Conservation (phyloP, 306 rosid species). For the Phaseolus lunatus region DNA sequence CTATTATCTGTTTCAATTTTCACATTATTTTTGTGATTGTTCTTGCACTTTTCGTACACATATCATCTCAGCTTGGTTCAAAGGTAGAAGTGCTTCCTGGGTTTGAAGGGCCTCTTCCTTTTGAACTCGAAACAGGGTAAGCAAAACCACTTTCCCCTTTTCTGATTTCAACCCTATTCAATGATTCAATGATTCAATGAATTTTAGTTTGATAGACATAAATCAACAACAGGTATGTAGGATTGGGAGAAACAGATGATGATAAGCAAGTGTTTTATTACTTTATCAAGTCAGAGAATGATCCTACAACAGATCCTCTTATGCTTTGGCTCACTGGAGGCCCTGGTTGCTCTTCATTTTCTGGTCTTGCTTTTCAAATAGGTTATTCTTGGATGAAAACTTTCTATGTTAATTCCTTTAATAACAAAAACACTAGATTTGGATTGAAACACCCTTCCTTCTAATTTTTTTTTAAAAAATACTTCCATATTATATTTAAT, state of each 20-base stretch:
- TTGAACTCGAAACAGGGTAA: slow-evolving; percentile 64
- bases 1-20: not conserved
- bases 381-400: slow-evolving; percentile 42
- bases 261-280: slow-evolving; percentile 65
- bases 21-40: not conserved
- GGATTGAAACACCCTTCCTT: too few species aligned
- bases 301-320: slow-evolving; percentile 64
- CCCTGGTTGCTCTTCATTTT: slow-evolving; percentile 64
- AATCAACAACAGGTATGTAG: slow-evolving; percentile 54
- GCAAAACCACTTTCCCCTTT: not conserved
- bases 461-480: too few species aligned
- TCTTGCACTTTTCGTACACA: not conserved
- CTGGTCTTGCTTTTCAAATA: slow-evolving; percentile 50
- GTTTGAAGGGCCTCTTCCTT: slow-evolving; percentile 58
- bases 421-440: too few species aligned
- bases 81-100: slow-evolving; percentile 56
- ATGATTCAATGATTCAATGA: slow-evolving; percentile 37
- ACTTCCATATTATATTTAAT: too few species aligned
- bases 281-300: slow-evolving; percentile 62
- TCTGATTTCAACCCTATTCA: not conserved
- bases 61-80: not conserved
- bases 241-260: slow-evolving; percentile 60
- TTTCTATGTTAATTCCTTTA: too few species aligned
- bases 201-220: not conserved
- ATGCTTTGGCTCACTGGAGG: slow-evolving; percentile 78